Conservation (phyloP, 805 yeast species). For the Myxozyma kluyveri region DNA sequence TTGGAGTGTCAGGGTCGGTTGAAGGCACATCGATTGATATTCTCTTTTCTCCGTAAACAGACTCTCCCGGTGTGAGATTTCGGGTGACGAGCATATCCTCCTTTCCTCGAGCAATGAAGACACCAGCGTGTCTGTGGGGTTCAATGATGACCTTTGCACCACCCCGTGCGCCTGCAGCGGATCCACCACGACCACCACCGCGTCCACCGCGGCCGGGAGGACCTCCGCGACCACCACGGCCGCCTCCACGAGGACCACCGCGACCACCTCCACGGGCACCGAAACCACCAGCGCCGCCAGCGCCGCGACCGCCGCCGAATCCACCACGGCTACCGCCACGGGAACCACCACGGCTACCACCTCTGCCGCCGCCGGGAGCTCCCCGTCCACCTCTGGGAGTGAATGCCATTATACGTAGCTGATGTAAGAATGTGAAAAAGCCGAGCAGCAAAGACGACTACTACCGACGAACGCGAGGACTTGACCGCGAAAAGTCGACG, state of each 20-base stretch:
- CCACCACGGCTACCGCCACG: constrained; percentile 48
- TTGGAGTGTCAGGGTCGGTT: constrained; percentile 60
- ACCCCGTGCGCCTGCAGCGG: constrained; percentile 59
- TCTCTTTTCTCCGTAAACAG: constrained; percentile 98
- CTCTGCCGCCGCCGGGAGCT: constrained; percentile 37
- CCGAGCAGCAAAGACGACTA: too few species aligned
- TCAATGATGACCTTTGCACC: constrained; percentile 94
- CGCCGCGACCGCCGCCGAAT: constrained; percentile 32
- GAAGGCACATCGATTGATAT: constrained; percentile 90
- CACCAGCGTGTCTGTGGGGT: constrained; percentile 98
- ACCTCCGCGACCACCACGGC: constrained; percentile 40
- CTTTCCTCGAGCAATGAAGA: constrained; percentile 98
- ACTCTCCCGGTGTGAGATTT: constrained; percentile 97
- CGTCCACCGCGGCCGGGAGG: constrained; percentile 46
- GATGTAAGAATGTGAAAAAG: background rate
- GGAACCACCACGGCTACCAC: constrained; percentile 53
- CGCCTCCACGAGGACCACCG: constrained; percentile 39
- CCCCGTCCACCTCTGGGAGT: constrained; percentile 55
- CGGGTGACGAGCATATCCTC: constrained; percentile 97
- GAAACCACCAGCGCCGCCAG: constrained; percentile 44
- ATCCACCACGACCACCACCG: constrained; percentile 53
- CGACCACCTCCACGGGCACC: constrained; percentile 43
- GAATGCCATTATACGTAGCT: constrained; percentile 59
- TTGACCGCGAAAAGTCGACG: too few species aligned
- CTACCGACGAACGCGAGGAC: too few species aligned